A percentile compares a stretch with the other conserved stretches of the same genome.
Conservation (phyloP, 495 filamentous ascomycete genomes). For the Aspergillus baeticus region DNA sequence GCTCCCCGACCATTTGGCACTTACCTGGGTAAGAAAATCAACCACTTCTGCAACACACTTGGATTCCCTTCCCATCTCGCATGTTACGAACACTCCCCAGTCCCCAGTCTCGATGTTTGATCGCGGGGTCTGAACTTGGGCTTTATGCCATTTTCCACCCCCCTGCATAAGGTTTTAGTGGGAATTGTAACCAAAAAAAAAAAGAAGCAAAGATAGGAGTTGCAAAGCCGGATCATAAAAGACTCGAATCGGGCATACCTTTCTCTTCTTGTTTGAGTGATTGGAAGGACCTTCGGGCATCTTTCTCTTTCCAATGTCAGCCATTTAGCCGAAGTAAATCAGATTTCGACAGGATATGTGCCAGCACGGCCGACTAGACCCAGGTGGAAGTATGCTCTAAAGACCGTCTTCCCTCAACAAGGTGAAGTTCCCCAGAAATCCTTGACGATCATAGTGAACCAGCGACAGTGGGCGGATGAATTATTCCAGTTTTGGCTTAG, state of each 20-base stretch:
- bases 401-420: neutral
- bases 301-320: slow-evolving; percentile 30
- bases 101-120: slow-evolving; percentile 67
- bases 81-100: slow-evolving; percentile 85
- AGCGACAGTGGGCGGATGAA: neutral
- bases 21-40: slow-evolving; percentile 73
- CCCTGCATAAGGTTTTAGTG: slow-evolving; percentile 23
- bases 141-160: slow-evolving; percentile 32
- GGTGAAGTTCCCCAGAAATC: slow-evolving; percentile 5
- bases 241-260: slow-evolving; percentile 27
- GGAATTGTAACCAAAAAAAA: neutral
- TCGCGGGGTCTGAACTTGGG: slow-evolving; percentile 23
- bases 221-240: neutral
- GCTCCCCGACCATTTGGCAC: slow-evolving; percentile 1
- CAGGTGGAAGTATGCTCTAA: neutral
- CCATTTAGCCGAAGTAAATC: slow-evolving; percentile 14
- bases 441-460: slow-evolving; percentile 1
- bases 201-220: neutral
- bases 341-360: neutral
- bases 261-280: slow-evolving; percentile 34
- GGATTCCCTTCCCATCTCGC: slow-evolving; percentile 73
- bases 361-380: neutral
- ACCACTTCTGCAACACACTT: slow-evolving; percentile 73
- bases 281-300: slow-evolving; percentile 27
- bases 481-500: slow-evolving; percentile 5